Conservation (phyloP, 345 rosid species). For the Microthlaspi erraticum region DNA sequence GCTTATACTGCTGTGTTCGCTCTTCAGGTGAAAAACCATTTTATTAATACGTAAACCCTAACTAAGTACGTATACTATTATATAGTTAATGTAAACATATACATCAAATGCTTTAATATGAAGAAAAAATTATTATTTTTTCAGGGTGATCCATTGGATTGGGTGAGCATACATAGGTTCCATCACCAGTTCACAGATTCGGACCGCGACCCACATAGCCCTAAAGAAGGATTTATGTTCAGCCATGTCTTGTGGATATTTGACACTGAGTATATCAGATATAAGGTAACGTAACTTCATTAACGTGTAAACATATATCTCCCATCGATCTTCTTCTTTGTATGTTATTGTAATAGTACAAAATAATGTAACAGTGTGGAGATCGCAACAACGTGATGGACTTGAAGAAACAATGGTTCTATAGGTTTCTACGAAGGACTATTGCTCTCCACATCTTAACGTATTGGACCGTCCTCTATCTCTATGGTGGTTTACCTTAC, state of each 20-base stretch:
- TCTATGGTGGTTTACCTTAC: slow-evolving; percentile 76
- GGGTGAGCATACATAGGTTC: slow-evolving; percentile 92
- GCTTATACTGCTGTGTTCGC: slow-evolving; percentile 78
- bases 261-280: slow-evolving; percentile 50
- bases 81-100: too few species aligned
- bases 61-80: not conserved
- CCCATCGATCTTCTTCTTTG: not conserved
- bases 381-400: slow-evolving; percentile 76
- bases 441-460: slow-evolving; percentile 66
- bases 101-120: not conserved
- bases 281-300: slow-evolving; percentile 51
- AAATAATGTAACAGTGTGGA: slow-evolving; percentile 36
- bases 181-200: slow-evolving; percentile 87
- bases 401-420: slow-evolving; percentile 78
- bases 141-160: slow-evolving; percentile 68
- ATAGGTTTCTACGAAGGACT: slow-evolving; percentile 62
- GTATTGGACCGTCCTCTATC: slow-evolving; percentile 55
- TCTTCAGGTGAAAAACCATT: slow-evolving; percentile 59
- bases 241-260: slow-evolving; percentile 84
- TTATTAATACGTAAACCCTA: not conserved
- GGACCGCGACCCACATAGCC: slow-evolving; percentile 88
- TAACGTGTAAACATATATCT: not conserved
- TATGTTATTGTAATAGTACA: not conserved
- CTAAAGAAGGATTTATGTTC: slow-evolving; percentile 83
- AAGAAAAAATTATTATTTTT: not conserved